Evolutionary conservation across 2,329 filamentous ascomycete species (phyloP).

Genomic region (Graphium sp.): DNA sequence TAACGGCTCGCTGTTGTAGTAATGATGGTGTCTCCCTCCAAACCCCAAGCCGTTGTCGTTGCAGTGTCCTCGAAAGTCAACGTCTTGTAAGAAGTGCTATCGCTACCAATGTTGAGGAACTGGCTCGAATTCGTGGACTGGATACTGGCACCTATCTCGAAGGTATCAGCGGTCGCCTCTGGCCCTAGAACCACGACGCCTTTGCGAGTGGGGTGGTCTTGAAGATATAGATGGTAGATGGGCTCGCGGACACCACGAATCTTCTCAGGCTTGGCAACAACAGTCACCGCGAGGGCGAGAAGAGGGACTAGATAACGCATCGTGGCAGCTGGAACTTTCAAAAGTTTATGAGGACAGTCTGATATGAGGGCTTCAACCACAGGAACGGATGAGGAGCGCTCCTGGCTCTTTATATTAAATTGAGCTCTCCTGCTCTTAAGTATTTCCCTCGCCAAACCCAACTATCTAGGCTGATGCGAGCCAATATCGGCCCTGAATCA

Average conservation of each 20-base stretch:
- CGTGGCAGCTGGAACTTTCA: no score
- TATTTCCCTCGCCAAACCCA: no score
- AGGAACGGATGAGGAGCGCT: no score
- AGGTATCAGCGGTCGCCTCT: constrained; percentile 28
- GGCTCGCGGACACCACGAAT: constrained; percentile 30
- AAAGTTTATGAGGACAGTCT: no score
- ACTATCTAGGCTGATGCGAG: no score
- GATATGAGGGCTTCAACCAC: no score
- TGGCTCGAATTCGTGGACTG: constrained; percentile 27
- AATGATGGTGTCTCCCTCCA: constrained; percentile 27
- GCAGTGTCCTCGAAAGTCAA: constrained; percentile 23
- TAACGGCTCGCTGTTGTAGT: constrained; percentile 23
- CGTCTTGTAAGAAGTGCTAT: constrained; percentile 32
- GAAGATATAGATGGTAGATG: constrained; percentile 35
- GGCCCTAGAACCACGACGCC: constrained; percentile 29
- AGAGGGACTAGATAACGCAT: constrained; percentile 5
- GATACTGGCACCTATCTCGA: constrained; percentile 29
- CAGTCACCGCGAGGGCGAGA: constrained; percentile 4
- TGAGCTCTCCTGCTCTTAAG: no score
- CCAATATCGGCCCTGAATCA: no score
- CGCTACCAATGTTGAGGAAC: constrained; percentile 28
- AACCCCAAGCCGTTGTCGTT: constrained; percentile 28
- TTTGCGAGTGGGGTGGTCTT: constrained; percentile 24
- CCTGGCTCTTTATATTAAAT: no score
- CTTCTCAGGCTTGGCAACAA: constrained; percentile 24